Evolutionary conservation across 176 grass and related monocot species (phyloP).

Genomic region (Triticum dicoccoides): DNA sequence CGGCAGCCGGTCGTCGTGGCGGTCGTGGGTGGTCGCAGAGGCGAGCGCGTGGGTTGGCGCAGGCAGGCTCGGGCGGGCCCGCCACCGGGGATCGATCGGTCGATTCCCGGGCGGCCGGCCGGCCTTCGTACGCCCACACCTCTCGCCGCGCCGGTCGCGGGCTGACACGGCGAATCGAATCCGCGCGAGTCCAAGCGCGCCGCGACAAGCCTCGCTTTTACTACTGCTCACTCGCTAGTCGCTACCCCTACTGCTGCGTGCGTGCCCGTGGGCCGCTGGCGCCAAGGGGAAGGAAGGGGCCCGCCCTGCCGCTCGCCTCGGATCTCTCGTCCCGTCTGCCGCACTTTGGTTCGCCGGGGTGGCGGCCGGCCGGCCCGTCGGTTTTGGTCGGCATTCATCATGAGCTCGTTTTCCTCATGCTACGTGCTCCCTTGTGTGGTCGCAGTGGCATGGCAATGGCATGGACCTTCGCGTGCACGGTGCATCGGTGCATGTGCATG

Average conservation of each 20-base stretch:
- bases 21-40: not conserved
- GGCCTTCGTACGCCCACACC: not conserved
- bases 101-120: too few species aligned
- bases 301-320: not conserved
- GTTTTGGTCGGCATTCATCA: not conserved
- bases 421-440: not conserved
- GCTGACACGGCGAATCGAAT: not conserved
- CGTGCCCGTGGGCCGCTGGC: not conserved
- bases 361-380: too few species aligned
- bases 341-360: too few species aligned
- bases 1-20: not conserved
- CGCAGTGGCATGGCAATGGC: not conserved
- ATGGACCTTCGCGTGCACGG: not conserved
- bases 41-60: not conserved
- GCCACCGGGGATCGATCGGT: too few species aligned
- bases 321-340: not conserved
- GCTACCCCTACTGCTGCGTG: not conserved
- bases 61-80: too few species aligned
- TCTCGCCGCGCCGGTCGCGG: not conserved
- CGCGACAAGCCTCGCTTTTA: slow-evolving; percentile 31
- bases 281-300: too few species aligned
- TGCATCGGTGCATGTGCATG: too few species aligned
- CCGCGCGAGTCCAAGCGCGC: slow-evolving; percentile 4
- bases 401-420: not conserved
- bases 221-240: not conserved